Percentiles rank a stretch among this genome's conserved stretches.
These are phyloP conservation scores for Lactarius quietus DNA, from an alignment of 768 basidiomycete species.

Conservation along the genomic window DNA sequence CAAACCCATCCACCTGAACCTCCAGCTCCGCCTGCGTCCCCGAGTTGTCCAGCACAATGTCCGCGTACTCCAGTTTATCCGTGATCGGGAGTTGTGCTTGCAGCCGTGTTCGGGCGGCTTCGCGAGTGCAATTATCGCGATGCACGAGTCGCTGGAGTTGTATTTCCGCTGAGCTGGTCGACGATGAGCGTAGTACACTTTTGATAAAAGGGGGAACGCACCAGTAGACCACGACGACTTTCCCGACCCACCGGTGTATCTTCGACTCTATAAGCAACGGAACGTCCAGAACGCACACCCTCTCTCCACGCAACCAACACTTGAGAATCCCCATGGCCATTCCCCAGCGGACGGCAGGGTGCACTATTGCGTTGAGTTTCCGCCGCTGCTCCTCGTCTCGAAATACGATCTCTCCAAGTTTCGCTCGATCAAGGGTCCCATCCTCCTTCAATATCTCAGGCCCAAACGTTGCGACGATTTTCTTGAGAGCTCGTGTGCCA, in stretches of 20 bases:
- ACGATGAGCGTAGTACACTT: background rate
- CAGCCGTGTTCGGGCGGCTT: conserved; percentile 72
- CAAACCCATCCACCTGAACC: conserved; percentile 45
- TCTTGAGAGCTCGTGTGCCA: conserved; percentile 65
- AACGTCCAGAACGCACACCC: conserved; percentile 81
- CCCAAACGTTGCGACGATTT: conserved; percentile 73
- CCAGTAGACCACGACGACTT: conserved; percentile 91
- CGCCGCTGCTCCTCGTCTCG: conserved; percentile 66
- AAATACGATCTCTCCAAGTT: conserved; percentile 84
- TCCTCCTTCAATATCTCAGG: conserved; percentile 57
- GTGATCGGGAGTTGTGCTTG: conserved; percentile 76
- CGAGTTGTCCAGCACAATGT: conserved; percentile 86
- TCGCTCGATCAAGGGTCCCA: conserved; percentile 76
- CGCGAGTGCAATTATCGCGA: conserved; percentile 62
- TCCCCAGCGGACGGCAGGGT: conserved; percentile 83
- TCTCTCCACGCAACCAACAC: conserved; percentile 75
- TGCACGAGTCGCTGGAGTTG: conserved; percentile 81
- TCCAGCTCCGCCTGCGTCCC: conserved; percentile 68
- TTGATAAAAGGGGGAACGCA: conserved; percentile 35
- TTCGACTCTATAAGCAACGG: conserved; percentile 89
- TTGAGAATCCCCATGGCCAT: conserved; percentile 66
- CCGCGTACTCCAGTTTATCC: conserved; percentile 80
- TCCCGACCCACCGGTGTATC: conserved; percentile 78
- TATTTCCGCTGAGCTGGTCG: conserved; percentile 68
- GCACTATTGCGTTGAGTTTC: conserved; percentile 79